Base-by-base conservation (phyloP, 1,284 basidiomycete species). In the Cryptococcus sp. region DNA sequence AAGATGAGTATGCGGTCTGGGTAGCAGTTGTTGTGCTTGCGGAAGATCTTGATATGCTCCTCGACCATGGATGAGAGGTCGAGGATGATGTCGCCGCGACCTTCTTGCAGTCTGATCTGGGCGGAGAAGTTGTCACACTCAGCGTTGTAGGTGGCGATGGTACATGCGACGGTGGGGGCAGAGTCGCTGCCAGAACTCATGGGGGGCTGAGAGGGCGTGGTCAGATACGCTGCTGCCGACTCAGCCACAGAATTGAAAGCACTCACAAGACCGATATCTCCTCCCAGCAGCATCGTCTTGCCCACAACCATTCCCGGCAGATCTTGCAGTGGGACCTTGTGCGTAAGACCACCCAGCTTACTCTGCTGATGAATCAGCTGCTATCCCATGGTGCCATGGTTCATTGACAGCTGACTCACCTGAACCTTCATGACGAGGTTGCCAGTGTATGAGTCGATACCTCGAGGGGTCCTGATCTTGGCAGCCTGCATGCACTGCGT, bases 341-440 rank as follows among this genome's bases (percentile, higher is more conserved):
- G 75, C 40, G 79, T 79, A 43, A 73, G 55, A n/a, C 79, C 80
- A 15, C 75, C 73, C 36, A 80, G 70, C 70, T 81, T 81, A 61
- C 70, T 70, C 67, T 79, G 59, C 54, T 55, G 16, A 35, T 58
- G 56, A 43, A 53, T 59, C 58, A 59, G 45, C 56, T 46, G 24
- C 6, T 9, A 11, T n/a, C n/a, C 15, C 20, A 11, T 23, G 1
- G 8, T n/a, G n/a, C n/a, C n/a, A 33, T 33, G 28, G 28, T 5
- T 33, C 9, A 33, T 5, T 33, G 53, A 20, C 13, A 33, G 12
- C 4, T 15, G 40, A n/a, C 66, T 60, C 33, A 69, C 67, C 39
- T 68, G 66, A 42, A 70, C 68, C 66, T 70, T 69, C 70, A 72
- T 72, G 18, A 62, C 64, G 20, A 72, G 49, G 59, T 80, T 80